Percentiles rank a stretch among this genome's conserved stretches.
Conservation (phyloP, 257 asterid species). For the Primulina tabacum region DNA sequence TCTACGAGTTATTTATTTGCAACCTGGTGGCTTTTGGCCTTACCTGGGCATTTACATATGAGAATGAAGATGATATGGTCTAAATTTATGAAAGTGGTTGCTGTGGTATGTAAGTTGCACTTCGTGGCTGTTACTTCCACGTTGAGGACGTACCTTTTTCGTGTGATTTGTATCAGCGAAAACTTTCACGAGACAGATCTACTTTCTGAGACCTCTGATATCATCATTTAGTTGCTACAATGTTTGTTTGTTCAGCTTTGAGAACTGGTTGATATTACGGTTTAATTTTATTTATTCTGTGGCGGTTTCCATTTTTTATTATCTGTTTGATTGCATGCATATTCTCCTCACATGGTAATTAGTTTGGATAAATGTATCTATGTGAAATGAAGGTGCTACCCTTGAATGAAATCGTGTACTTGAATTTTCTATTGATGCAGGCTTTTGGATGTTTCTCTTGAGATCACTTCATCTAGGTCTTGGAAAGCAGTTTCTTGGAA, state of each 20-base stretch:
- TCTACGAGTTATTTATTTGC: constrained; percentile 6
- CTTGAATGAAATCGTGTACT: constrained; percentile 3
- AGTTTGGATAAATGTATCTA: constrained; percentile 1
- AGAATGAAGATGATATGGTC: not conserved
- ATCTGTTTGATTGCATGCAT: constrained; percentile 6
- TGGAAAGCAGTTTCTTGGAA: constrained; percentile 23
- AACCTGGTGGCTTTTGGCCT: constrained; percentile 1
- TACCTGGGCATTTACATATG: not conserved
- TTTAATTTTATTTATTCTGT: not conserved
- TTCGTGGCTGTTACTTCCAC: not conserved
- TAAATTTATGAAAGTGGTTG: not conserved
- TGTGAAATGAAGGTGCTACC: constrained; percentile 4
- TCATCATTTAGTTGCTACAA: not conserved
- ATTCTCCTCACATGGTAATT: not conserved
- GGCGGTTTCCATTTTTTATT: not conserved
- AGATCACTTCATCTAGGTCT: constrained; percentile 14
- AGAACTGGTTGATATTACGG: not conserved
- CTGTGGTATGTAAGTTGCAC: not conserved
- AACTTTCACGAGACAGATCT: not conserved
- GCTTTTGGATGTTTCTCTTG: constrained; percentile 22
- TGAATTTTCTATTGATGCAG: constrained; percentile 19
- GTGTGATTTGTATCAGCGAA: not conserved
- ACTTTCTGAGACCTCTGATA: not conserved
- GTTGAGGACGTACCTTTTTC: not conserved
- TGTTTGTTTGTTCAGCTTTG: not conserved